Evolutionary conservation across 371 early-diverging fungal genomes (phyloP), one percentile per base, ranked within the genome.

Genomic region (Lichtheimia hyalospora): DNA sequence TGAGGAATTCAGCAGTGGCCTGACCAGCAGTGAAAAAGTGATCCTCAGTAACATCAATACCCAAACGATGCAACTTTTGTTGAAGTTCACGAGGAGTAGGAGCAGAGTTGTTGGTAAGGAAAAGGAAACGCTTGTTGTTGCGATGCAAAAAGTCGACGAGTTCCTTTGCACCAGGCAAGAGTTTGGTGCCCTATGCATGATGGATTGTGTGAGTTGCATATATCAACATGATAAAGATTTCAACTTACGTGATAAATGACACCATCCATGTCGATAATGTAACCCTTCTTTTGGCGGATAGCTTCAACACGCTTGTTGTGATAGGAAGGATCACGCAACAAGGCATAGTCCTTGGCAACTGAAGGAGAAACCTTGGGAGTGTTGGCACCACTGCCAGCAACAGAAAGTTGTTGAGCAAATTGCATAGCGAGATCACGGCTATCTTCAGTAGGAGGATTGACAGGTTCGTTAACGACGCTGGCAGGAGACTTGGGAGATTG

Each of bases 81-180:
- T 83, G 77, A 44, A 88, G 74, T 62, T 88, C 88, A 57, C 82
- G 73, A 40, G 88, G 88, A 43, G 88, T 88, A 15, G 85, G 85
- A 39, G 85, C 83, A 58, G 84, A 84, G 68, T 88, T 88, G 77
- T 88, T 88, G 43, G 88, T 88, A 73, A 85, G 70, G 73, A 88
- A 88, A 20, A 88, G 74, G 63, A 78, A 88, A 59, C 82, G 71
- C 67, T 88, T 88, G 66, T 83, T 77, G 56, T 85, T 77, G 49
- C 60, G 61, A 54, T 78, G 64, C 62, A 85, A 73, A 73, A 85
- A 88, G n/a, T 69, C 74, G 39, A 88, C 84, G 63, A 88, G 79
- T 61, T 87, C 88, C 60, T 84, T 84, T n/a, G 81, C 88, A 60
- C 85, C 85, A 58, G 81, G 77, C 49, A 80, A 68, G 18, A 80